phyloP scores from a whole-genome alignment of 1,284 basidiomycete species.

The Coriolopsis trogii region DNA sequence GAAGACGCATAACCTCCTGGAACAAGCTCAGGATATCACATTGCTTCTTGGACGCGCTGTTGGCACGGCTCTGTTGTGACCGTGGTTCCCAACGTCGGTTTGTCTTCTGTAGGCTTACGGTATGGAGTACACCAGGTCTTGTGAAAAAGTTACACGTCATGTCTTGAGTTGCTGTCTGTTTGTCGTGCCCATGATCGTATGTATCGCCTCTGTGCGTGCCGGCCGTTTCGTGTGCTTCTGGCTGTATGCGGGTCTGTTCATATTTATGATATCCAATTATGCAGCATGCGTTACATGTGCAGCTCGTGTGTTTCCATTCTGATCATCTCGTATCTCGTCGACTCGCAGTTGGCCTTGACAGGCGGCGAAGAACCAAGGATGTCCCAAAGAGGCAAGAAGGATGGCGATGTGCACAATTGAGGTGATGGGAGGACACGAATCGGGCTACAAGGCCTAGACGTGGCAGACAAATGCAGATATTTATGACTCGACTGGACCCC shows the following conservation, averaged over 20 bases:
- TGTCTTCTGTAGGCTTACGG: slow-evolving; percentile 12
- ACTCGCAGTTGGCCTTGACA: slow-evolving; percentile 2
- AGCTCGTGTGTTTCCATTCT: slow-evolving; percentile 14
- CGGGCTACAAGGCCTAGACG: slow-evolving; percentile 7
- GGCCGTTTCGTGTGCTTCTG: slow-evolving; percentile 10
- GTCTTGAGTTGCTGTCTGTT: slow-evolving; percentile 15
- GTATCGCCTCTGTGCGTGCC: slow-evolving; percentile 13
- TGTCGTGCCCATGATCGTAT: slow-evolving; percentile 8
- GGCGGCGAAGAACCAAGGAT: slow-evolving; percentile 3
- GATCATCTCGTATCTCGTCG: slow-evolving; percentile 19
- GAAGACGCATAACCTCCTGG: slow-evolving; percentile 29
- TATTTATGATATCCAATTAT: slow-evolving; percentile 17
- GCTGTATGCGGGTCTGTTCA: slow-evolving; percentile 19
- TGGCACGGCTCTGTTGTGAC: slow-evolving; percentile 18
- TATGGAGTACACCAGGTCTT: slow-evolving; percentile 6
- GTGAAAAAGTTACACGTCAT: slow-evolving; percentile 18
- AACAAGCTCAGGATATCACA: slow-evolving; percentile 2
- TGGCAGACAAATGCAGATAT: slow-evolving; percentile 3
- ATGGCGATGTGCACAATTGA: slow-evolving; percentile 11
- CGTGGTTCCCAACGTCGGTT: slow-evolving; percentile 14
- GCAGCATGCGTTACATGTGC: slow-evolving; percentile 8
- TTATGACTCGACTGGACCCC: slow-evolving; percentile 12
- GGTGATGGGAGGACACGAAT: too few relatives aligned
- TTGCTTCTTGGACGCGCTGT: slow-evolving; percentile 9
- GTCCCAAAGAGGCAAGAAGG: slow-evolving; percentile 16